Conservation (phyloP, 2,329 filamentous ascomycete genomes). For the Neoscytalidium dimidiatum region DNA sequence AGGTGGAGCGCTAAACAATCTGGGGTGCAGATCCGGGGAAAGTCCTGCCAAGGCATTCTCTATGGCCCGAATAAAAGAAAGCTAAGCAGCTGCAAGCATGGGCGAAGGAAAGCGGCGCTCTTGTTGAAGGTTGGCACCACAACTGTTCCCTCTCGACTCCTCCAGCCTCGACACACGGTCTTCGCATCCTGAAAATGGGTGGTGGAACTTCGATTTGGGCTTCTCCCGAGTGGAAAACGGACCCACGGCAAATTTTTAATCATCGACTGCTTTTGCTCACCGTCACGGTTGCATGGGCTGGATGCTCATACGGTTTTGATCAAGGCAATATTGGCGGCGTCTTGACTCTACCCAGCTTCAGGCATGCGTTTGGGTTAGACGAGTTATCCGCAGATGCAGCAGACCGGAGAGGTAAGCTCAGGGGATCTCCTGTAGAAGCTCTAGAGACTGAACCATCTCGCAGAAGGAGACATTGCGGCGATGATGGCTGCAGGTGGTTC, state of each 20-base stretch:
- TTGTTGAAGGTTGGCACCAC: not conserved
- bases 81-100: not conserved
- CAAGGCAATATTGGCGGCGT: slow-evolving; percentile 44
- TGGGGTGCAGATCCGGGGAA: slow-evolving; percentile 4
- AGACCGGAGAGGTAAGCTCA: slow-evolving; percentile 27
- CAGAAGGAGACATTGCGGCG: slow-evolving; percentile 34
- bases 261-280: slow-evolving; percentile 35
- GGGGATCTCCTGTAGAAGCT: not conserved
- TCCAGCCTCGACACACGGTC: not conserved
- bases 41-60: not conserved
- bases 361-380: slow-evolving; percentile 38
- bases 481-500: slow-evolving; percentile 39
- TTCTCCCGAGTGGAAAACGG: slow-evolving; percentile 38
- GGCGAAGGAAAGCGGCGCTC: not conserved
- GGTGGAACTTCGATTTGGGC: slow-evolving; percentile 43
- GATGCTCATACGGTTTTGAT: slow-evolving; percentile 44
- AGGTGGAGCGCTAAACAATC: not conserved
- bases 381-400: slow-evolving; percentile 29
- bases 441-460: not conserved
- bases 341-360: slow-evolving; percentile 39
- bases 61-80: not conserved
- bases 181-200: slow-evolving; percentile 33
- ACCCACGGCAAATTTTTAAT: slow-evolving; percentile 43
- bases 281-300: slow-evolving; percentile 38
- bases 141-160: too few relatives aligned